Evolutionary conservation across 2,329 filamentous ascomycete species (phyloP).

Genomic region (Grosmannia serpens): DNA sequence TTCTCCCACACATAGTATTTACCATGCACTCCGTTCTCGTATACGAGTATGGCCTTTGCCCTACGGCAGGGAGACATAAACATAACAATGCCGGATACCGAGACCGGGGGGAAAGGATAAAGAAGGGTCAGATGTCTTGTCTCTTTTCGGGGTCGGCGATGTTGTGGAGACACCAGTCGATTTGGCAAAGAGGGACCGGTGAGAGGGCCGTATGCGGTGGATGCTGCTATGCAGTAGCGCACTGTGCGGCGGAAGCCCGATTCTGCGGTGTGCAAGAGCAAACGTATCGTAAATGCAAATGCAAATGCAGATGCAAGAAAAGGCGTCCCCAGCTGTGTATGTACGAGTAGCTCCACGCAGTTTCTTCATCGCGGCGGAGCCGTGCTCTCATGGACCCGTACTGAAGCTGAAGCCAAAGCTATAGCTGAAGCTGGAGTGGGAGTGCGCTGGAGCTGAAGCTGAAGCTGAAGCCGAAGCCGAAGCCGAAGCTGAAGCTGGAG

Average conservation of each 20-base stretch:
- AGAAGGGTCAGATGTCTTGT: neutral
- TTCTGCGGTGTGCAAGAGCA: neutral
- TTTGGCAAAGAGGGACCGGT: neutral
- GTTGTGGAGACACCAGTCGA: neutral
- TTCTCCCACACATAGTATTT: too few relatives aligned
- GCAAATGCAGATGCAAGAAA: neutral
- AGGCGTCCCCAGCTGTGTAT: neutral
- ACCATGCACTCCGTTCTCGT: too few relatives aligned
- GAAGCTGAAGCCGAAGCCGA: neutral
- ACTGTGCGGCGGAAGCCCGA: neutral
- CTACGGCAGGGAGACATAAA: neutral
- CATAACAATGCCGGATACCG: neutral
- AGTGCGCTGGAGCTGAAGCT: neutral
- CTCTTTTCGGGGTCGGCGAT: neutral
- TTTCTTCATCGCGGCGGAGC: neutral
- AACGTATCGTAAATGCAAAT: neutral
- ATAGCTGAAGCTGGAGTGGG: neutral
- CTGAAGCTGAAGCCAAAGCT: neutral
- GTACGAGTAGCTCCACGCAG: too few relatives aligned
- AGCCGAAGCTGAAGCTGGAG: neutral
- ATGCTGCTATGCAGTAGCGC: neutral
- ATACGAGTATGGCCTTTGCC: neutral
- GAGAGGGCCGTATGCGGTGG: neutral
- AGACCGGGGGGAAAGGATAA: neutral
- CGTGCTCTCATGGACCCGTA: neutral